Evolutionary conservation across 345 rosid species (phyloP), one percentile per base, ranked within the genome.

Genomic region (Garcia nutans): DNA sequence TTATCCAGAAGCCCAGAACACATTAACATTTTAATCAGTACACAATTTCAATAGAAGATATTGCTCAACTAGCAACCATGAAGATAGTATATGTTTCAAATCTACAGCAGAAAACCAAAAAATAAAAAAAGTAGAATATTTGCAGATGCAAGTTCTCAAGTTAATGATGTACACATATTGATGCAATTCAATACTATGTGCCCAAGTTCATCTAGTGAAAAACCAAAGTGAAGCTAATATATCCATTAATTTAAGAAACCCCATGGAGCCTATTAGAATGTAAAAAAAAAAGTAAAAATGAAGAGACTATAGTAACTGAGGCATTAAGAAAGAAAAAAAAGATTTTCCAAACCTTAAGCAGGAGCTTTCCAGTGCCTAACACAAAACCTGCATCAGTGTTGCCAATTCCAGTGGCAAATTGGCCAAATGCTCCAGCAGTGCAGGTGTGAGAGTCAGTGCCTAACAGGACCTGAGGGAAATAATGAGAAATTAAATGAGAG

Each of bases 401-500:
- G 72, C 99, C 99, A 83, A 96, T 92, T 80, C 99, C 99, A 65
- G 98, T 90, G 45, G 99, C 99, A 88, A 96, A 96, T 76, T 93
- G 97, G 57, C 99, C 98, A 77, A 96, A 96, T 67, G 99, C 98
- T 83, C 97, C 99, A 60, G 97, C 97, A 68, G 98, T 96, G 77
- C 99, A 96, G 15, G 99, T 93, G 85, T 96, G 98, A 17, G 99
- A 96, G 65, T 96, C 99, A 24, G 98, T 93, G 67, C 99, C 99
- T 69, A 96, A 63, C 74, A 96, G 77, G 74, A 96, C 99, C 99
- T 96, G 85, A 70, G 54, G 69, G 33, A 71, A 82, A 44, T 15
- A 56, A 60, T 58, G n/a, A 26, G n/a, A 9, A 2, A 65, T 67
- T 65, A 72, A 37, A 41, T 66, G 42, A 13, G 71, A 24, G 69